Evolutionary conservation across 805 yeast genomes (phyloP), one percentile per base, ranked within the genome.

Genomic region (Sugiyamaella qingdaonensis): DNA sequence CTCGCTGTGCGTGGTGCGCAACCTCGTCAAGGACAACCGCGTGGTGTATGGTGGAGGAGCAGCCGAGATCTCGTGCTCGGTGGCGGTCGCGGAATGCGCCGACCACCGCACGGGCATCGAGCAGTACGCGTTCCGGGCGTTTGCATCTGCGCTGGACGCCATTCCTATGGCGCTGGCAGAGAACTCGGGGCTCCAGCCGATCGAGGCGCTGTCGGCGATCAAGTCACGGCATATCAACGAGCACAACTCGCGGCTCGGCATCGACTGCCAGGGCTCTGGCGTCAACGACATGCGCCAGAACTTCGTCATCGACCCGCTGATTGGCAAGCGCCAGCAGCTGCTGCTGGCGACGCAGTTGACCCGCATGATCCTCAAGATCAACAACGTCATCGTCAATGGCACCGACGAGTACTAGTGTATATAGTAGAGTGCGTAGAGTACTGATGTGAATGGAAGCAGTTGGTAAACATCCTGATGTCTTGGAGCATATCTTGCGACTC

Each of bases 21-120:
- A 94, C 73, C 80, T 94, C 68, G 85, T 95, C 49, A 82, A 85
- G 64, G 98, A 95, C 70, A 85, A 83, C 68, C 81, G 97, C 70
- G 88, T 94, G 45, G 97, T 95, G n/a, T 94, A 94, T 66, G 99
- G 99, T 58, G 99, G 99, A 63, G 99, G 99, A 61, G 96, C 99
- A 19, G 95, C 98, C 35, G 99, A 94, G 74, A 84, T 94, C 50
- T 79, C 96, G 2, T 86, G 96, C 76, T 90, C 98, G 11, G 73
- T 94, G 61, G 95, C 94, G 14, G 96, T 94, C 13, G 77, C 89
- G 53, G 88, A 85, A 48, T 96, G 86, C 59, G 97, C 98, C 48
- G 97, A 92, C 69, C 83, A 81, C 66, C 95, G 88, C 71, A 84
- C 84, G 63, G 98, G 98, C 54, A 92, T 92, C 58, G 97, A 92